Evolutionary conservation across 2,329 filamentous ascomycete species (phyloP).

Genomic region (Fragosphaeria purpurea): DNA sequence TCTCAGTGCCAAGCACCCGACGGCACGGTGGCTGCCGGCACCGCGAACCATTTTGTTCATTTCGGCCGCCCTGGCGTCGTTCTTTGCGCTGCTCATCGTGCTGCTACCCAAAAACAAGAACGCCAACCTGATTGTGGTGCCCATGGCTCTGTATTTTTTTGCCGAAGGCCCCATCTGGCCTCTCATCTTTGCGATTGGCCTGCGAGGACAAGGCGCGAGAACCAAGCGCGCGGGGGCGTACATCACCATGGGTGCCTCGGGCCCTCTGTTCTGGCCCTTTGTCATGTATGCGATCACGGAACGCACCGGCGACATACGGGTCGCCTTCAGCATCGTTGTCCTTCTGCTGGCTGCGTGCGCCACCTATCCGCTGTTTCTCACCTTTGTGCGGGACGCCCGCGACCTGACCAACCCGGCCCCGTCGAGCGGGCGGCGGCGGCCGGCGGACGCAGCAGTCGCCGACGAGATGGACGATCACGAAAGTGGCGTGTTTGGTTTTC

Average conservation of each 20-base stretch:
- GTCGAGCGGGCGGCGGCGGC: background rate
- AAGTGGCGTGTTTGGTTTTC: too few relatives aligned
- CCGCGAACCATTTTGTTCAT: slow-evolving; percentile 61
- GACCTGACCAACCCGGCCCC: slow-evolving; percentile 16
- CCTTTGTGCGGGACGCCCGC: slow-evolving; percentile 35
- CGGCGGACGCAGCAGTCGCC: too few relatives aligned
- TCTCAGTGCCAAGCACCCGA: slow-evolving; percentile 32
- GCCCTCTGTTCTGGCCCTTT: slow-evolving; percentile 65
- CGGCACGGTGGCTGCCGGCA: slow-evolving; percentile 41
- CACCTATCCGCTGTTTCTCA: slow-evolving; percentile 40
- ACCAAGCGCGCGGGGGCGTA: slow-evolving; percentile 70
- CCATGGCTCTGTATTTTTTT: slow-evolving; percentile 63
- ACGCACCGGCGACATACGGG: slow-evolving; percentile 48
- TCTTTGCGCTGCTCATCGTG: slow-evolving; percentile 41
- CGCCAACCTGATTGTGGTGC: slow-evolving; percentile 43
- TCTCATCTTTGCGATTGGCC: slow-evolving; percentile 67
- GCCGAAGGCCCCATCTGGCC: slow-evolving; percentile 79
- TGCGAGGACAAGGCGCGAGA: slow-evolving; percentile 69
- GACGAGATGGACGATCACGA: too few relatives aligned
- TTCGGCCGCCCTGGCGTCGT: slow-evolving; percentile 49
- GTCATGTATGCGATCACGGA: slow-evolving; percentile 59
- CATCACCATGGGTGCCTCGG: slow-evolving; percentile 66
- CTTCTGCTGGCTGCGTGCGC: slow-evolving; percentile 36
- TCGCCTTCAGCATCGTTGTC: slow-evolving; percentile 55
- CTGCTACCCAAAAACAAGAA: slow-evolving; percentile 30